These are phyloP conservation scores for Misopates orontium DNA, from an alignment of 257 asterid species.

Conservation along the genomic window DNA sequence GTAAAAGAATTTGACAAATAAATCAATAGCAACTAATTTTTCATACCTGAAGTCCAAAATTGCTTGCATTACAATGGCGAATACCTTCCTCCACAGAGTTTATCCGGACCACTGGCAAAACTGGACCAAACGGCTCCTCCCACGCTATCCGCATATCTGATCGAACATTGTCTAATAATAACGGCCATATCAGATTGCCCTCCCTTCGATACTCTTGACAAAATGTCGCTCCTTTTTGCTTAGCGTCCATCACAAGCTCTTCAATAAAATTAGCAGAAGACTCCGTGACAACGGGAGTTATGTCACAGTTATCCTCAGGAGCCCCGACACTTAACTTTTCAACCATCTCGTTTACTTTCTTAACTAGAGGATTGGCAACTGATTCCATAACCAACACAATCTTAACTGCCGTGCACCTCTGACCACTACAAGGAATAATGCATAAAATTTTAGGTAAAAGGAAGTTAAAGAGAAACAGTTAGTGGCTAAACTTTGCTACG, in stretches of 20 bases:
- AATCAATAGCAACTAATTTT: too few species aligned
- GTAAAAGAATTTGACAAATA: not conserved
- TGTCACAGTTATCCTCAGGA: conserved; percentile 73
- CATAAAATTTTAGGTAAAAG: too few species aligned
- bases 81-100: conserved; percentile 83
- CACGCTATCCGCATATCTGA: conserved; percentile 96
- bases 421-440: conserved; percentile 42
- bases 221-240: conserved; percentile 78
- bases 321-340: conserved; percentile 77
- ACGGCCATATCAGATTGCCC: conserved; percentile 95
- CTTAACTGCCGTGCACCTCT: conserved; percentile 96
- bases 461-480: too few species aligned
- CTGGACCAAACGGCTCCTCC: conserved; percentile 99
- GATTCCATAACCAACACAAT: conserved; percentile 90
- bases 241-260: conserved; percentile 82
- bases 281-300: conserved; percentile 89
- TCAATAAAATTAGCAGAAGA: conserved; percentile 94
- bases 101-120: conserved; percentile 77
- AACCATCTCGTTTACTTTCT: conserved; percentile 75
- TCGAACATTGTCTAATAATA: conserved; percentile 79
- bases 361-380: conserved; percentile 72
- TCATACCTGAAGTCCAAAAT: conserved; percentile 88
- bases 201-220: conserved; percentile 93
- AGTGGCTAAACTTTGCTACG: too few species aligned
- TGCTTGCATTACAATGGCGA: conserved; percentile 95